Conservation (phyloP, 176 grass and related monocot genomes). For the Guadua angustifolia region DNA sequence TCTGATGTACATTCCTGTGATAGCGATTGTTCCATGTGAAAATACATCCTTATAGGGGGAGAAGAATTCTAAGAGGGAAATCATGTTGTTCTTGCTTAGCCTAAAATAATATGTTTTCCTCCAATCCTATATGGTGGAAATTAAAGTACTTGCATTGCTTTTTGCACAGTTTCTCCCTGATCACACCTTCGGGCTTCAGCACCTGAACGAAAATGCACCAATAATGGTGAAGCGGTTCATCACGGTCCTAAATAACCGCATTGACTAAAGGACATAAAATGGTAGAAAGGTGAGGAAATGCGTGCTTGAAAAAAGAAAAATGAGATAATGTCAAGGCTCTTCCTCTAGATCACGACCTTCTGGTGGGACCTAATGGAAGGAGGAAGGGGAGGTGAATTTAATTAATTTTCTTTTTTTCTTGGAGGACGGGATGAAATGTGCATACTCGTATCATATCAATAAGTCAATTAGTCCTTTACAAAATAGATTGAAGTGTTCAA, state of each 20-base stretch:
- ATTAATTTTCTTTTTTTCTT: neutral
- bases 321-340: neutral
- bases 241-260: neutral
- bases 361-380: too few species aligned
- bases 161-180: neutral
- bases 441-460: too few species aligned
- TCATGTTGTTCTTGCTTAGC: too few species aligned
- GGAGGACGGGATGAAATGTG: too few species aligned
- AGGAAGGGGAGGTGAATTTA: neutral
- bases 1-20: too few species aligned
- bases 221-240: neutral
- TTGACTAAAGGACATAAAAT: neutral
- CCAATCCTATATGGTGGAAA: neutral
- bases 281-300: neutral
- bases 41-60: too few species aligned
- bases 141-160: neutral
- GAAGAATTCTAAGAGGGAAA: too few species aligned
- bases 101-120: neutral
- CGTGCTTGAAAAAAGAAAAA: neutral
- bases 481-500: neutral
- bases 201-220: neutral
- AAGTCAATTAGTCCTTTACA: neutral
- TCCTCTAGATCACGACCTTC: neutral
- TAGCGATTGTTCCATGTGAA: too few species aligned
- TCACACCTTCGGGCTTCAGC: neutral